Evolutionary conservation across 106 monocot genomes (phyloP).

Genomic region (Allium cepa): DNA sequence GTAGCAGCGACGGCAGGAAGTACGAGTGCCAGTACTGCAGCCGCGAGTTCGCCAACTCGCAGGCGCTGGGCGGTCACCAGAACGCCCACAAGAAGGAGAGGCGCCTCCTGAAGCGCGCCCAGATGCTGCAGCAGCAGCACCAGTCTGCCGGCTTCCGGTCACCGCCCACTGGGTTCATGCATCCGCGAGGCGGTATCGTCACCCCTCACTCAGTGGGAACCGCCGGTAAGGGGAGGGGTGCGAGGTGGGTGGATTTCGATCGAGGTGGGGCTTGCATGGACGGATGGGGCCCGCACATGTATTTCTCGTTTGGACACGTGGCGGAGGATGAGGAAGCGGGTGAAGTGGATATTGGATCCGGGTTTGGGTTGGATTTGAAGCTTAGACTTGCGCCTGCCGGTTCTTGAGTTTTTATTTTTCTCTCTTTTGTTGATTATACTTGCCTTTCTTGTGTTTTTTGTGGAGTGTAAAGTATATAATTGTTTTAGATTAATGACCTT

Average conservation of each 20-base stretch:
- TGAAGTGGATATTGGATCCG: not conserved
- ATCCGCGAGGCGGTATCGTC: conserved; percentile 3
- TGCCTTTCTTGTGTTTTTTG: not conserved
- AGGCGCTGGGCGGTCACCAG: conserved; percentile 45
- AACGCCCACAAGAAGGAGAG: conserved; percentile 52
- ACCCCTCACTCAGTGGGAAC: not conserved
- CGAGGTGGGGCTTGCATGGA: conserved; percentile 6
- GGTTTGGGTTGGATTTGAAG: conserved; percentile 50
- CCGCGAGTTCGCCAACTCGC: conserved; percentile 45
- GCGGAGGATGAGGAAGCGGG: not conserved
- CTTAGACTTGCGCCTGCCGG: conserved; percentile 84
- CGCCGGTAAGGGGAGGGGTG: not conserved
- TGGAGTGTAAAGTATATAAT: too few species aligned
- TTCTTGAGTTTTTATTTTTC: conserved; percentile 8
- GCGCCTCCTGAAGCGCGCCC: conserved; percentile 47
- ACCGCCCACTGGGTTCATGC: conserved; percentile 8
- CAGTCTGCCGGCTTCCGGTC: not conserved
- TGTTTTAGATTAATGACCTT: too few species aligned
- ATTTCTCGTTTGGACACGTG: not conserved
- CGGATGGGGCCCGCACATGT: not conserved
- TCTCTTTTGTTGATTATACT: too few species aligned
- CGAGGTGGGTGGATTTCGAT: not conserved
- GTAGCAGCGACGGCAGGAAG: conserved; percentile 9
- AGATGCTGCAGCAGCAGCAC: conserved; percentile 19
- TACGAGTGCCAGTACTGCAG: conserved; percentile 78